phyloP scores from a whole-genome alignment of 495 filamentous ascomycete genomes.

The Copromyces sp. region DNA sequence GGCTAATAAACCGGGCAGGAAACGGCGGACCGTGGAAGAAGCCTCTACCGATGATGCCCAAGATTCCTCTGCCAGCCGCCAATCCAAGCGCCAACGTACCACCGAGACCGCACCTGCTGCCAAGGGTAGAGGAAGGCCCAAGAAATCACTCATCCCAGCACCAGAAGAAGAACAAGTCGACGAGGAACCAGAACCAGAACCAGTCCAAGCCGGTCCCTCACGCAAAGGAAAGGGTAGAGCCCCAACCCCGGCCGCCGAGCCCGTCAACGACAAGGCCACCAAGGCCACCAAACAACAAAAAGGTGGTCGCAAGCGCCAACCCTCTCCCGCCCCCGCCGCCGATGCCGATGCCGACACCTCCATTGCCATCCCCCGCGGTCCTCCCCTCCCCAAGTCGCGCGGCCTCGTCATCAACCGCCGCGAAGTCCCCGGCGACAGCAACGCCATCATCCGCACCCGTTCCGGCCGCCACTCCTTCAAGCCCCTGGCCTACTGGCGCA shows the following conservation, averaged over 20 bases:
- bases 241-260: not conserved
- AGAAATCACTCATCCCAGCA: not conserved
- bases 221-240: not conserved
- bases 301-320: slow-evolving; percentile 31
- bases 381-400: slow-evolving; percentile 45
- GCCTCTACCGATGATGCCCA: not conserved
- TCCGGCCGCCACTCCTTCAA: slow-evolving; percentile 50
- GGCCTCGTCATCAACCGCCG: slow-evolving; percentile 63
- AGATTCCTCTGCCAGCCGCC: not conserved
- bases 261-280: not conserved
- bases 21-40: not conserved
- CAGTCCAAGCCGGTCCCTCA: not conserved
- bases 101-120: not conserved
- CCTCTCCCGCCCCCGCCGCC: slow-evolving; percentile 28
- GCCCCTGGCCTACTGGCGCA: slow-evolving; percentile 80
- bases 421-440: slow-evolving; percentile 47
- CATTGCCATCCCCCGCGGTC: slow-evolving; percentile 32
- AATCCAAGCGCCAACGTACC: not conserved
- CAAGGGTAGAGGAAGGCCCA: not conserved
- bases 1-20: not conserved
- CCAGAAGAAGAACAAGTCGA: not conserved
- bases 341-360: slow-evolving; percentile 24
- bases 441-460: slow-evolving; percentile 38
- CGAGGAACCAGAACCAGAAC: not conserved
- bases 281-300: slow-evolving; percentile 12